Percentiles rank a stretch among this genome's conserved stretches.
phyloP scores from a whole-genome alignment of 83 land plant genomes.

The Diphasiastrum complanatum region DNA sequence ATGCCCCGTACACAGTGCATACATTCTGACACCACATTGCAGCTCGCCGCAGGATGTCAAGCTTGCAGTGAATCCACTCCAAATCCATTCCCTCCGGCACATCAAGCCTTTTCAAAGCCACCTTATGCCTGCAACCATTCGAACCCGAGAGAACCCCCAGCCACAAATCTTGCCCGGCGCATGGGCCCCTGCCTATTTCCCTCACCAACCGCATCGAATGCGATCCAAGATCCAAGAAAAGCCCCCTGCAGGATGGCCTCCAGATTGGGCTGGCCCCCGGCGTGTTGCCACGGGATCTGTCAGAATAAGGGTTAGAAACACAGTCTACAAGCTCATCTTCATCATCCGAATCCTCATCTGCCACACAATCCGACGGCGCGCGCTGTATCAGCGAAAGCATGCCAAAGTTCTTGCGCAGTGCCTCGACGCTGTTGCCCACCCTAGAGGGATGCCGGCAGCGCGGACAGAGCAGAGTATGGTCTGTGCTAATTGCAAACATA shows the following conservation, averaged over 20 bases:
- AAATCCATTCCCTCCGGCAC: slow-evolving; percentile 50
- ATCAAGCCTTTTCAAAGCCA: slow-evolving; percentile 71
- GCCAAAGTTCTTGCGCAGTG: slow-evolving; percentile 81
- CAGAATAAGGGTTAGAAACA: slow-evolving; percentile 6
- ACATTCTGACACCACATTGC: slow-evolving; percentile 95
- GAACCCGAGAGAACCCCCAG: slow-evolving; percentile 41
- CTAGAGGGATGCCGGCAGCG: slow-evolving; percentile 76
- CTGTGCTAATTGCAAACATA: slow-evolving; percentile 59
- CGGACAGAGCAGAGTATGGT: slow-evolving; percentile 65
- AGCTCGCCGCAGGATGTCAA: slow-evolving; percentile 54
- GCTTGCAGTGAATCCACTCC: slow-evolving; percentile 53
- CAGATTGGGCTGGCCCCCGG: slow-evolving; percentile 28
- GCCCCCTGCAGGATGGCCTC: slow-evolving; percentile 21
- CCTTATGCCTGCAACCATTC: slow-evolving; percentile 55
- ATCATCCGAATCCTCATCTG: slow-evolving; percentile 25
- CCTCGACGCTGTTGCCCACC: slow-evolving; percentile 78
- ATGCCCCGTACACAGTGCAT: slow-evolving; percentile 68
- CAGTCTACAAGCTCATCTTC: slow-evolving; percentile 30
- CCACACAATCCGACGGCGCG: slow-evolving; percentile 26
- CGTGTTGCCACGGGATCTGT: slow-evolving; percentile 15
- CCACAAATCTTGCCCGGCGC: slow-evolving; percentile 71
- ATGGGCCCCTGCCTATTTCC: slow-evolving; percentile 48
- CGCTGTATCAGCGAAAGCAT: slow-evolving; percentile 55
- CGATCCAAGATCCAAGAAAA: slow-evolving; percentile 28
- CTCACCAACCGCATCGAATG: slow-evolving; percentile 54